Evolutionary conservation across 2,329 filamentous ascomycete species (phyloP).

Genomic region (Colletotrichum sp.): DNA sequence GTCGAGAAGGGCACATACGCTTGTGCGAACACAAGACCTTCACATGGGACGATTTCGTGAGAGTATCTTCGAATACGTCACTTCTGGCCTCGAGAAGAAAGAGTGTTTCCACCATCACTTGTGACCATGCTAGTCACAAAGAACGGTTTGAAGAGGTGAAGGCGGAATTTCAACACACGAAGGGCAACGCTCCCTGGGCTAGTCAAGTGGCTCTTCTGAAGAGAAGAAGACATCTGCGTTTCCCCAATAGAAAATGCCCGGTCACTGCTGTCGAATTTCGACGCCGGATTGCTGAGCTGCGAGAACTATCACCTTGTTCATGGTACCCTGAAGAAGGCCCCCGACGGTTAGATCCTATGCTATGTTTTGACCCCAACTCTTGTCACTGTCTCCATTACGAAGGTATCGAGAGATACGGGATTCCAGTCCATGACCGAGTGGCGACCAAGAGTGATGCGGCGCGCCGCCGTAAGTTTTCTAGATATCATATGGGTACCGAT

Average conservation of each 20-base stretch:
- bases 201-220: not conserved
- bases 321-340: not conserved
- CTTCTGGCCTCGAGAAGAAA: not conserved
- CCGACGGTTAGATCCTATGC: not conserved
- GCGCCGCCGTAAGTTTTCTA: not conserved
- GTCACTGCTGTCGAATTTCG: not conserved
- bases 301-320: not conserved
- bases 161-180: not conserved
- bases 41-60: not conserved
- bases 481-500: not conserved
- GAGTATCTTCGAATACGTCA: not conserved
- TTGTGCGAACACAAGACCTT: not conserved
- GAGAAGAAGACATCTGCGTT: not conserved
- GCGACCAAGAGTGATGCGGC: not conserved
- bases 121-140: not conserved
- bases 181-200: not conserved
- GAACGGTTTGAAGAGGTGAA: not conserved
- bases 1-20: not conserved
- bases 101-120: not conserved
- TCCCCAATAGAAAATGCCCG: not conserved
- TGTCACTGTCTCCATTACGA: not conserved
- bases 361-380: not conserved
- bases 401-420: not conserved
- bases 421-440: not conserved
- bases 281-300: not conserved